A percentile compares a stretch with the other conserved stretches of the same genome.
These are phyloP conservation scores for Malbranchea zuffiana DNA, from an alignment of 2,329 filamentous ascomycete genomes.

Conservation along the genomic window DNA sequence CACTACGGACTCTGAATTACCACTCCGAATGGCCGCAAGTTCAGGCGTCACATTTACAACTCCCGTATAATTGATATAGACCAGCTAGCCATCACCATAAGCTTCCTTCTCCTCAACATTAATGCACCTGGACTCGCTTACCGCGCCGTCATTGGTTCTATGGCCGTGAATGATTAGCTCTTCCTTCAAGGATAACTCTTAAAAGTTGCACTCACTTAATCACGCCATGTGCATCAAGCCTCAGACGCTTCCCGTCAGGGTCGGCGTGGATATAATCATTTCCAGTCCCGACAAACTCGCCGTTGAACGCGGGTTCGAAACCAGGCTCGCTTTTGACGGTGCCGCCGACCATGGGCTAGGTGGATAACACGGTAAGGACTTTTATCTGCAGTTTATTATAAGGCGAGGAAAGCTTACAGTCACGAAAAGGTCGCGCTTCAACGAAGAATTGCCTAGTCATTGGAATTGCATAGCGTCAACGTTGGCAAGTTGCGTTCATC, in stretches of 20 bases:
- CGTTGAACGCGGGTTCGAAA: slow-evolving; percentile 30
- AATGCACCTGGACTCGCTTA: slow-evolving; percentile 15
- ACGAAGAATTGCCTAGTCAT: slow-evolving; percentile 26
- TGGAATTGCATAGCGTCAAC: slow-evolving; percentile 1
- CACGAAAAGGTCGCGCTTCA: slow-evolving; percentile 27
- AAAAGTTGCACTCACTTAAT: slow-evolving; percentile 25
- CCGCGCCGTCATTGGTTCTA: slow-evolving; percentile 26
- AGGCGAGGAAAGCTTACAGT: slow-evolving; percentile 19
- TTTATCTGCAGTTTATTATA: neutral
- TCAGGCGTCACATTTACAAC: slow-evolving; percentile 27
- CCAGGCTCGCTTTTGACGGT: slow-evolving; percentile 27
- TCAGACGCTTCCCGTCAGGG: slow-evolving; percentile 29
- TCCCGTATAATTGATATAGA: slow-evolving; percentile 35
- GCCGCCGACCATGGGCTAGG: slow-evolving; percentile 30
- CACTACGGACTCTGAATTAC: slow-evolving; percentile 22
- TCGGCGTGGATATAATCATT: slow-evolving; percentile 36
- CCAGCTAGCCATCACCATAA: slow-evolving; percentile 9
- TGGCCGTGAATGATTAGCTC: neutral
- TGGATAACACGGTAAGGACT: slow-evolving; percentile 2
- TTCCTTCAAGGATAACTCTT: neutral
- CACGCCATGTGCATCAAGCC: slow-evolving; percentile 32
- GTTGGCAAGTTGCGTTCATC: neutral
- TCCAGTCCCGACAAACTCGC: slow-evolving; percentile 28
- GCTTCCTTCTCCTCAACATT: neutral
- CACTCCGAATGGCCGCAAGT: slow-evolving; percentile 25